Base-by-base conservation (phyloP, 768 basidiomycete genomes). In the Coprinellus aureogranulatus region DNA sequence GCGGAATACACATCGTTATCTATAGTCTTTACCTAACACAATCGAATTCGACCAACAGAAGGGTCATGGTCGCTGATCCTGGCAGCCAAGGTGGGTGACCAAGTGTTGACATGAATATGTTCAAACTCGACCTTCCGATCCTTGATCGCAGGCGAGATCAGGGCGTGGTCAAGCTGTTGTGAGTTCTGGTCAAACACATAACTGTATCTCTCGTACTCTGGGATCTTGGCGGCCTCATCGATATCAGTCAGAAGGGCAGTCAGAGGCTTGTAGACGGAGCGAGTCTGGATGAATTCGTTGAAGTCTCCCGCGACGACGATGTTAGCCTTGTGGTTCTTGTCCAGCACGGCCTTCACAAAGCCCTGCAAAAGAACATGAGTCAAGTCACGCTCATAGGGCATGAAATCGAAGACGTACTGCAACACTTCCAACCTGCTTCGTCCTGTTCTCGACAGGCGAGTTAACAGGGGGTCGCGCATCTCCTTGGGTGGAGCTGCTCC, bases 11-110 rank as follows among this genome's bases (percentile, higher is more conserved):
- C 14, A 23, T 53, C 37, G 37, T 54, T 22, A 28, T 10, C 18
- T 3, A 28, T 22, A 26, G 18, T 26, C 2, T 40, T 6, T 2
- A 6, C 4, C 60, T 68, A 77, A 63, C 83, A 84, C 9, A 86
- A 64, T 52, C 72, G 72, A 51, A 86, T 68, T 51, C 68, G 71
- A 26, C 75, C 82, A 9, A 85, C 81, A 8, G 79, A 81, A 31
- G 85, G 85, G 68, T 87, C 85, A 60, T 87, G 84, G 64, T 86
- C 84, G 57, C 82, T 84, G 40, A 79, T 72, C 14, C 82, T 72
- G 27, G 64, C 72, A 23, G 69, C 67, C 9, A 76, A 60, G 3
- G 71, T 71, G 18, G 74, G 64, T 11, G 80, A 72, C 83, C 83
- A 85, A 53, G 79, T 84, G 62, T 86, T 86, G 30, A 84, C 76